phyloP scores from a whole-genome alignment of 2,329 filamentous ascomycete species.

The Trichoderma sp. region DNA sequence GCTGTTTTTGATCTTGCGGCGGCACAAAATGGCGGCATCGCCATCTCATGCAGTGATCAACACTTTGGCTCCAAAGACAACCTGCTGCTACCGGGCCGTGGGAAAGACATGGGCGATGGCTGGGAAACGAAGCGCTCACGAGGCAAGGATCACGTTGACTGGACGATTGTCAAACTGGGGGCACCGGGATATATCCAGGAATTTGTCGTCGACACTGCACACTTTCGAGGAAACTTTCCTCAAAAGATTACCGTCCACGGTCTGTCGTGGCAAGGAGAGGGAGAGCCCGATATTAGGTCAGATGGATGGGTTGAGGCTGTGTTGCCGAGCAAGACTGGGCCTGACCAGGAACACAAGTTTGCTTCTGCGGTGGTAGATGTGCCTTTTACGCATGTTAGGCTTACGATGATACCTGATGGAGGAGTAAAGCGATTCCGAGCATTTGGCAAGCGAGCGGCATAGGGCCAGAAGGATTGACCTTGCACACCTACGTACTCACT shows the following conservation, averaged over 20 bases:
- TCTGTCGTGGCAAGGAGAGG: slow-evolving; percentile 55
- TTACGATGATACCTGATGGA: slow-evolving; percentile 91
- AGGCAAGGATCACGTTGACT: slow-evolving; percentile 72
- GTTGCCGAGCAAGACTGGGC: slow-evolving; percentile 66
- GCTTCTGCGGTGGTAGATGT: slow-evolving; percentile 56
- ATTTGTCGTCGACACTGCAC: slow-evolving; percentile 76
- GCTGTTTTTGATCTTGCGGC: slow-evolving; percentile 75
- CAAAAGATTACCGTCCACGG: slow-evolving; percentile 71
- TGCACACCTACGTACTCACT: background rate
- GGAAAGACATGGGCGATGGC: slow-evolving; percentile 84
- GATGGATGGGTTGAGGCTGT: slow-evolving; percentile 68
- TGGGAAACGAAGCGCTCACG: slow-evolving; percentile 82
- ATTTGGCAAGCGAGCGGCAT: slow-evolving; percentile 39
- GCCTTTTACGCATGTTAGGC: slow-evolving; percentile 78
- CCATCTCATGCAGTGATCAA: slow-evolving; percentile 75
- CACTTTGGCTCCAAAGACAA: slow-evolving; percentile 84
- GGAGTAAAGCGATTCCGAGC: slow-evolving; percentile 81
- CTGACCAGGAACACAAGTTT: slow-evolving; percentile 73
- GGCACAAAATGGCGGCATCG: slow-evolving; percentile 76
- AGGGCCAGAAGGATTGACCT: background rate
- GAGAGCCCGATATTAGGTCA: slow-evolving; percentile 58
- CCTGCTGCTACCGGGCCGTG: slow-evolving; percentile 74
- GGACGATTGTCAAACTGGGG: slow-evolving; percentile 76
- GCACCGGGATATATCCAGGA: slow-evolving; percentile 64
- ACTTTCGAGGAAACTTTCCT: slow-evolving; percentile 82